These are phyloP conservation scores for Cyclostephanos tholiformis DNA, from an alignment of 108 stramenopile species.

Conservation along the genomic window DNA sequence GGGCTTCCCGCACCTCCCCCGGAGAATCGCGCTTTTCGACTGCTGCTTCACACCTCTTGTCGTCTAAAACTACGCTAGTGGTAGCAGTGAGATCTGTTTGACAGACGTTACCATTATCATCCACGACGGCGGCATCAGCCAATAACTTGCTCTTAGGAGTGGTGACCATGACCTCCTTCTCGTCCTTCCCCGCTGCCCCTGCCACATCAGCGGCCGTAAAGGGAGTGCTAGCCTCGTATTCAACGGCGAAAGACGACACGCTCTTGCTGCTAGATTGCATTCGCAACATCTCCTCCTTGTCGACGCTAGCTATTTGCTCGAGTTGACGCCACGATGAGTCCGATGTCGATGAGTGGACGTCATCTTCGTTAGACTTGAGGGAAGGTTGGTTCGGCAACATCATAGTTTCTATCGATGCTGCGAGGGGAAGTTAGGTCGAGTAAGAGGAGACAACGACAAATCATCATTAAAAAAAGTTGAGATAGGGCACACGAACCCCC, in stretches of 20 bases:
- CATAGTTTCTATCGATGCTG: background rate
- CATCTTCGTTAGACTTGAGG: constrained; percentile 4
- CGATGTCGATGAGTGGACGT: background rate
- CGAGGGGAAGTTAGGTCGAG: background rate
- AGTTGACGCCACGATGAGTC: constrained; percentile 68
- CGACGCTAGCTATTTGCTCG: constrained; percentile 67
- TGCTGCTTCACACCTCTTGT: background rate
- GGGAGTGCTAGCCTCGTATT: background rate
- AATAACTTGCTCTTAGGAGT: background rate
- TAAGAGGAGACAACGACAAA: background rate
- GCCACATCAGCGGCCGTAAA: constrained; percentile 16
- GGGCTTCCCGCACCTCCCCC: background rate
- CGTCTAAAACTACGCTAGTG: background rate
- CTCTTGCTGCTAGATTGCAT: constrained; percentile 29
- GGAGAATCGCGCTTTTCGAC: background rate
- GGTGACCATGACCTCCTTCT: background rate
- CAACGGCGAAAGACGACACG: constrained; percentile 23
- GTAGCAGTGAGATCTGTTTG: background rate
- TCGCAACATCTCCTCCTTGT: constrained; percentile 58
- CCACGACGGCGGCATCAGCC: background rate
- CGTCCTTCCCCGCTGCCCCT: background rate
- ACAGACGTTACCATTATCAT: background rate
- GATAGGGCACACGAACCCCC: background rate
- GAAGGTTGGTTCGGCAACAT: constrained; percentile 3
- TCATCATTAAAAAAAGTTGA: background rate